Evolutionary conservation across 108 stramenopile species (phyloP).

Genomic region (Seminavis robusta): DNA sequence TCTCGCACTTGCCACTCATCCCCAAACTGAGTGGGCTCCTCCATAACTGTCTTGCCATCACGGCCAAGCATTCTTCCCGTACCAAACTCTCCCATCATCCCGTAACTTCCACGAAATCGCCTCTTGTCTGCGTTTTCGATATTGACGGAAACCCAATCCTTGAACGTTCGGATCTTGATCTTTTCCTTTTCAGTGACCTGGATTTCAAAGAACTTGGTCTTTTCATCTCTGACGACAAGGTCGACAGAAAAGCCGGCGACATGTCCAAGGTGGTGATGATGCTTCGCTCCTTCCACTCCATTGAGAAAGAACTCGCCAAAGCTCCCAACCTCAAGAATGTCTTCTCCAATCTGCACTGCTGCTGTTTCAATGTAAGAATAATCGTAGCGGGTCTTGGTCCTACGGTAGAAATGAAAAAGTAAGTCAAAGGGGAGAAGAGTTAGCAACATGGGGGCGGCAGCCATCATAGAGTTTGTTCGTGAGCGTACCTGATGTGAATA

Average conservation of each 20-base stretch:
- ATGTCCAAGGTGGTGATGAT: no score
- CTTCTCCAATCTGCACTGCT: conserved; percentile 5
- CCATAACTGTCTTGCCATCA: conserved; percentile 9
- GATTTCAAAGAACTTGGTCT: conserved; percentile 1
- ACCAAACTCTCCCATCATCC: conserved; percentile 4
- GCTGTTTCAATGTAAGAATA: conserved; percentile 8
- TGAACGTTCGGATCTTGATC: background rate
- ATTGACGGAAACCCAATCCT: conserved; percentile 7
- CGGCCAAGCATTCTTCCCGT: conserved; percentile 2
- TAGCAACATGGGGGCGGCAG: no score
- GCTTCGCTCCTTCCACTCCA: no score
- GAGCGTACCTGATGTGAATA: conserved; percentile 5
- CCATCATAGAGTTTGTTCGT: no score
- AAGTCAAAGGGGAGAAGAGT: no score
- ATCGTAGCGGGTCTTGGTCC: background rate
- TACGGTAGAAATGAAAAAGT: no score
- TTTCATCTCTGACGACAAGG: no score
- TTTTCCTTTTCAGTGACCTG: conserved; percentile 1
- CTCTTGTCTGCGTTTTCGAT: no score
- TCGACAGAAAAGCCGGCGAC: no score
- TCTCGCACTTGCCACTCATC: conserved; percentile 1
- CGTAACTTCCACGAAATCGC: background rate
- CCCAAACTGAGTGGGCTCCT: conserved; percentile 7
- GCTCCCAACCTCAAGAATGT: conserved; percentile 6
- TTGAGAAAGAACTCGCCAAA: background rate